Percentiles rank a stretch among this genome's conserved stretches.
Evolutionary conservation across 805 yeast genomes (phyloP).

Genomic region (Myxozyma sirexii): DNA sequence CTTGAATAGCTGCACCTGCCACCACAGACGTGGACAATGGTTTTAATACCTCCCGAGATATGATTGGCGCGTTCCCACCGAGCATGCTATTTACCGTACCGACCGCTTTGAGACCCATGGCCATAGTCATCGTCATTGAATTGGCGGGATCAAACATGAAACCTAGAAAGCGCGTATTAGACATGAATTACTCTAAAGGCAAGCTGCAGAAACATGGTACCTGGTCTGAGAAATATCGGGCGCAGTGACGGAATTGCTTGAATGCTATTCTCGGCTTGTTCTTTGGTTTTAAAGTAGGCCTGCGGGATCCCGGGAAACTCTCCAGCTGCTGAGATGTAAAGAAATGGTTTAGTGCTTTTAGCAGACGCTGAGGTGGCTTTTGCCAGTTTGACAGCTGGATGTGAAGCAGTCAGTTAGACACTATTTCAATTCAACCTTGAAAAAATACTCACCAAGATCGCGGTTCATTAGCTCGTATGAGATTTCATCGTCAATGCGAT

Average conservation of each 20-base stretch:
- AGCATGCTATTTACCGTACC: constrained; percentile 22
- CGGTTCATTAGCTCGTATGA: constrained; percentile 28
- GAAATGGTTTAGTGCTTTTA: constrained; percentile 14
- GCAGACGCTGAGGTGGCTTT: constrained; percentile 18
- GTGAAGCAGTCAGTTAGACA: too few species aligned
- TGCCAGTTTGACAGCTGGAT: constrained; percentile 25
- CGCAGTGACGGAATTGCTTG: constrained; percentile 13
- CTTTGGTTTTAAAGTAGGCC: constrained; percentile 25
- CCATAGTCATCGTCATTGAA: constrained; percentile 25
- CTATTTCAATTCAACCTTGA: background rate
- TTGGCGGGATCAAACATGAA: constrained; percentile 30
- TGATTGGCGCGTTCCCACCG: constrained; percentile 27
- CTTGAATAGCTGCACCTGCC: constrained; percentile 33
- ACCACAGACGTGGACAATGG: constrained; percentile 28
- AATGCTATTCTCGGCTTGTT: constrained; percentile 25
- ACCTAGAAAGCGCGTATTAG: constrained; percentile 13
- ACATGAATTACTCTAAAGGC: too few species aligned
- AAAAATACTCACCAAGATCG: constrained; percentile 24
- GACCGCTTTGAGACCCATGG: constrained; percentile 18
- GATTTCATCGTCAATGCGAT: constrained; percentile 20
- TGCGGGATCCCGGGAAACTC: constrained; percentile 23
- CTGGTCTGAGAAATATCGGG: constrained; percentile 29
- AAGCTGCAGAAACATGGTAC: background rate
- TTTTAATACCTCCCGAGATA: constrained; percentile 17
- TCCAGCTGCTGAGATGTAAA: constrained; percentile 30